These are phyloP conservation scores for Pinguiococcus pyrenoidosus DNA, from an alignment of 108 stramenopile species.

Conservation along the genomic window DNA sequence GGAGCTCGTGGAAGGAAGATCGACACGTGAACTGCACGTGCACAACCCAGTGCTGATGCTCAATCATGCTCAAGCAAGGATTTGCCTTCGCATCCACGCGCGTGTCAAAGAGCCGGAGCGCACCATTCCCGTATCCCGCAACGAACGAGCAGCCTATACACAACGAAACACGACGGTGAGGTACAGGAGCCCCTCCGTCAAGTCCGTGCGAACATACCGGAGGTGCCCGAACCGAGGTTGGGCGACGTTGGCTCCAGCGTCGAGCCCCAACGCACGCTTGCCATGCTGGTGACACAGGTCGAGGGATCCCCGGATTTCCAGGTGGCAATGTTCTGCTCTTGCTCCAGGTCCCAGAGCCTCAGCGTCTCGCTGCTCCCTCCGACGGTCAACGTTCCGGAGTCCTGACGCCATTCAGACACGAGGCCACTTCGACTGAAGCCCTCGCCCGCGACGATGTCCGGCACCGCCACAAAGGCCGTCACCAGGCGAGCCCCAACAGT, in stretches of 20 bases:
- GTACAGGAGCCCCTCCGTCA: conserved; percentile 1
- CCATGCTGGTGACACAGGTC: conserved; percentile 64
- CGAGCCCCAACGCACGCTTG: too few relatives aligned
- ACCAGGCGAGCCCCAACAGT: conserved; percentile 47
- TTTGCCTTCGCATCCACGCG: conserved; percentile 37
- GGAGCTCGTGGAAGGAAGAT: conserved; percentile 35
- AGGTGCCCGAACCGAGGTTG: background rate
- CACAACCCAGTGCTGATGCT: conserved; percentile 71
- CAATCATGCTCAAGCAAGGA: conserved; percentile 31
- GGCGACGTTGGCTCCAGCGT: too few relatives aligned
- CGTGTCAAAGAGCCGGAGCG: conserved; percentile 64
- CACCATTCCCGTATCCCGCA: conserved; percentile 76
- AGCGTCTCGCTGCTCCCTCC: conserved; percentile 66
- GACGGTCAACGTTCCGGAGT: conserved; percentile 47
- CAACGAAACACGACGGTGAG: conserved; percentile 3
- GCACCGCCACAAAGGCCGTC: conserved; percentile 66
- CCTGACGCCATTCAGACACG: conserved; percentile 69
- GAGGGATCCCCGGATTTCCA: conserved; percentile 45
- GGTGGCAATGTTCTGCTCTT: conserved; percentile 47
- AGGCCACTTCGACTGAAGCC: conserved; percentile 59
- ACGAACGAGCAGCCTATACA: conserved; percentile 33
- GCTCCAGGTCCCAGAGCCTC: conserved; percentile 72
- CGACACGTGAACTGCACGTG: conserved; percentile 24
- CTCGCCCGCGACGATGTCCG: conserved; percentile 52
- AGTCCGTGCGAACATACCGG: background rate